These are phyloP conservation scores for Alopecurus myosuroides DNA, from an alignment of 176 grass and related monocot genomes.

Conservation along the genomic window DNA sequence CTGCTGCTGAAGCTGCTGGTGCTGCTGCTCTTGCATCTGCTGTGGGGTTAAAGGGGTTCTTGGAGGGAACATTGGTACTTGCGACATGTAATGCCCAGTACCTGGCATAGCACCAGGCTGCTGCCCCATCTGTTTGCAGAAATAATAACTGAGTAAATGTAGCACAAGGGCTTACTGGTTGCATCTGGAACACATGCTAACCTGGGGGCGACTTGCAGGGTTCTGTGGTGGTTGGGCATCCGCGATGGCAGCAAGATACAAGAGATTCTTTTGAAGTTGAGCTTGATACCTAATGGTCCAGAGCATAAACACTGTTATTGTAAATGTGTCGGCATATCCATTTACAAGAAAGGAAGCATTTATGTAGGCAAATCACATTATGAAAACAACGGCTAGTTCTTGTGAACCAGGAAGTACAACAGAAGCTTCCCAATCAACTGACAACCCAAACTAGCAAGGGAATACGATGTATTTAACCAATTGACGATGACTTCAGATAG, in stretches of 20 bases:
- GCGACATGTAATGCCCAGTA: slow-evolving; percentile 66
- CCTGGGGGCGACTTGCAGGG: slow-evolving; percentile 72
- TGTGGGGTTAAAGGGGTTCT: slow-evolving; percentile 73
- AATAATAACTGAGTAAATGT: neutral
- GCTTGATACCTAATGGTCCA: slow-evolving; percentile 79
- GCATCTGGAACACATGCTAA: slow-evolving; percentile 11
- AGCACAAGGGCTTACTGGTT: neutral
- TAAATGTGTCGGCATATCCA: neutral
- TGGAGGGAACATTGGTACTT: slow-evolving; percentile 70
- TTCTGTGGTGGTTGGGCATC: slow-evolving; percentile 84
- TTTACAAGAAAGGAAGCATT: neutral
- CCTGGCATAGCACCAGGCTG: slow-evolving; percentile 50
- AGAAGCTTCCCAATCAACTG: neutral
- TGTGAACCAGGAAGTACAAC: neutral
- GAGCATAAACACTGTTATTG: slow-evolving; percentile 10
- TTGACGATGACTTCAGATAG: neutral
- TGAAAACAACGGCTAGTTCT: neutral
- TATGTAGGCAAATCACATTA: neutral
- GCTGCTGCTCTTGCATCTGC: slow-evolving; percentile 75
- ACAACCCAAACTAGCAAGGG: neutral
- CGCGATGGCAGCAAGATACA: slow-evolving; percentile 92
- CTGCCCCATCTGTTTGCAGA: slow-evolving; percentile 51
- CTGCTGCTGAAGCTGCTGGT: slow-evolving; percentile 62
- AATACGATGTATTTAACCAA: slow-evolving; percentile 13
- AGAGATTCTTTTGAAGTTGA: slow-evolving; percentile 94